Conservation (phyloP, 345 rosid genomes). For the Aethionema arabicum region DNA sequence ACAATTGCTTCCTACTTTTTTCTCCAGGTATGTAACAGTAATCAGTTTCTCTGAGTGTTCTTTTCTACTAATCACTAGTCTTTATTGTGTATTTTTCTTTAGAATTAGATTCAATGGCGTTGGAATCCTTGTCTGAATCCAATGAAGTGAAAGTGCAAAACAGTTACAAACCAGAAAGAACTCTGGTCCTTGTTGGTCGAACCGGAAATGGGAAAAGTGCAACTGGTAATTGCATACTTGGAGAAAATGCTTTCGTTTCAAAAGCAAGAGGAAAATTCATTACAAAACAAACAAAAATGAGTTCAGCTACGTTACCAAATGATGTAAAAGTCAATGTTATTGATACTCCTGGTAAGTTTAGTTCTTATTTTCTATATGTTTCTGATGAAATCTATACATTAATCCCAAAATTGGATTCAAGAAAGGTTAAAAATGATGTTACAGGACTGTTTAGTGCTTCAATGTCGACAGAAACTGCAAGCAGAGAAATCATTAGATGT, state of each 20-base stretch:
- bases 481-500: constrained; percentile 67
- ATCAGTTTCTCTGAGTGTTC: background rate
- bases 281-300: background rate
- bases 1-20: background rate
- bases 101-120: constrained; percentile 2
- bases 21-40: constrained; percentile 12
- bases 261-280: constrained; percentile 32
- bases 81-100: background rate
- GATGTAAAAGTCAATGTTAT: constrained; percentile 68
- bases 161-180: constrained; percentile 14
- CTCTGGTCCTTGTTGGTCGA: constrained; percentile 63
- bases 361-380: background rate
- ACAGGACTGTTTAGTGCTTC: constrained; percentile 68
- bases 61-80: background rate
- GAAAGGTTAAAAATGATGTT: constrained; percentile 2
- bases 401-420: too few relatives aligned
- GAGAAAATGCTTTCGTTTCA: constrained; percentile 56
- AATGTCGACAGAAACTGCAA: constrained; percentile 47
- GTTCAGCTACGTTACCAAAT: constrained; percentile 38
- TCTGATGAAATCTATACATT: too few relatives aligned
- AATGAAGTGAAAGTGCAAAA: constrained; percentile 3
- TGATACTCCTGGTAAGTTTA: constrained; percentile 70
- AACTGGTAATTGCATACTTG: constrained; percentile 75
- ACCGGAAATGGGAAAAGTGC: constrained; percentile 88
- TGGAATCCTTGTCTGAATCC: background rate